These are phyloP conservation scores for Leccinum aurantiacum DNA, from an alignment of 768 basidiomycete species.

Conservation along the genomic window DNA sequence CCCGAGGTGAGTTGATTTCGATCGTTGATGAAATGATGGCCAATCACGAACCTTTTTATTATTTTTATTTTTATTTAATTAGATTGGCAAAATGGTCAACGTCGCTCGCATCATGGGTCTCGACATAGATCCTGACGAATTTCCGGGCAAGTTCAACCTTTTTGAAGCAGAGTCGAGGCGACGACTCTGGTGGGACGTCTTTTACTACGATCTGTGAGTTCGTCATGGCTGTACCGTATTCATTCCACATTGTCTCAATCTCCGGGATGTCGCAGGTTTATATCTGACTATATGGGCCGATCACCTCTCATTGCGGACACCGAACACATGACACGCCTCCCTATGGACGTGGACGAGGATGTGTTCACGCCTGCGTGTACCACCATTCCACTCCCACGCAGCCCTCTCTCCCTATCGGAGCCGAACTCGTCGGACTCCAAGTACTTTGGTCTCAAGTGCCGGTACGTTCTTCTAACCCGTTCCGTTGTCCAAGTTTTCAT, in stretches of 20 bases:
- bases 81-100: slow-evolving; percentile 73
- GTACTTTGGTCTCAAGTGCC: slow-evolving; percentile 59
- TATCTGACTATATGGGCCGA: slow-evolving; percentile 66
- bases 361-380: slow-evolving; percentile 48
- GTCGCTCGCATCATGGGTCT: slow-evolving; percentile 65
- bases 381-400: slow-evolving; percentile 40
- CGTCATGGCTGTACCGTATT: not conserved
- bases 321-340: slow-evolving; percentile 56
- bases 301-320: slow-evolving; percentile 57
- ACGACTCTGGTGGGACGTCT: slow-evolving; percentile 77
- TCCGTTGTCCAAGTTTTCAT: not conserved
- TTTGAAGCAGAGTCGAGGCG: slow-evolving; percentile 54
- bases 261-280: slow-evolving; percentile 47
- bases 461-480: slow-evolving; percentile 39
- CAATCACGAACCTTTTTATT: slow-evolving; percentile 9
- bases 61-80: not conserved
- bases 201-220: slow-evolving; percentile 77
- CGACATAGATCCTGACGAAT: slow-evolving; percentile 56
- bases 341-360: slow-evolving; percentile 57
- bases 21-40: slow-evolving; percentile 27
- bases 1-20: slow-evolving; percentile 30
- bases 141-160: slow-evolving; percentile 44
- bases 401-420: slow-evolving; percentile 24
- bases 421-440: slow-evolving; percentile 38
- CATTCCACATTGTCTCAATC: slow-evolving; percentile 11